A percentile compares a stretch with the other conserved stretches of the same genome.
Evolutionary conservation across 352 stramenopile species (phyloP).

Genomic region (Globisporangium sylvaticum): DNA sequence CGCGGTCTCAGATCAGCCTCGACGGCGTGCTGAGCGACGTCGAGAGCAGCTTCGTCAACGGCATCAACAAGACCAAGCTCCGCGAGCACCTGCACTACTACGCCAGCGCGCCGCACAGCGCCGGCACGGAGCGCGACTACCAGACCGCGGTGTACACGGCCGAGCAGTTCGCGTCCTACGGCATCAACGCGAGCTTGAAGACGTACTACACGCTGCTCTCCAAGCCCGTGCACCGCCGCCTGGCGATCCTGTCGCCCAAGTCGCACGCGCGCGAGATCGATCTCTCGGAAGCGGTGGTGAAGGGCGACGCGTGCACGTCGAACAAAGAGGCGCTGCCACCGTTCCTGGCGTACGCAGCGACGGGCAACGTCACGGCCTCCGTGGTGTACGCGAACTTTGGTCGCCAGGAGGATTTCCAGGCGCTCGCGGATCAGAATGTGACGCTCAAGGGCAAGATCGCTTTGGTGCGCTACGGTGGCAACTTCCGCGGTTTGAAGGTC

Average conservation of each 20-base stretch:
- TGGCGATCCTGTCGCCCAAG: conserved; percentile 42
- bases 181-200: conserved; percentile 61
- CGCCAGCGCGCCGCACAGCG: conserved; percentile 34
- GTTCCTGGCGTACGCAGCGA: conserved; percentile 81
- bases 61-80: conserved; percentile 8
- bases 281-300: conserved; percentile 53
- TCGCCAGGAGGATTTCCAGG: conserved; percentile 72
- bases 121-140: conserved; percentile 51
- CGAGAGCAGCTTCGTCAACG: conserved; percentile 2
- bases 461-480: conserved; percentile 77
- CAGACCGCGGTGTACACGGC: conserved; percentile 58
- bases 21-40: conserved; percentile 5
- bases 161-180: conserved; percentile 49
- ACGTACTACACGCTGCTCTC: conserved; percentile 72
- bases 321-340: conserved; percentile 52
- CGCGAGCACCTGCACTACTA: conserved; percentile 15
- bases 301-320: conserved; percentile 64
- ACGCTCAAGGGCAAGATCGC: conserved; percentile 79
- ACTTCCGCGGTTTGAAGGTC: conserved; percentile 78
- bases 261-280: conserved; percentile 31
- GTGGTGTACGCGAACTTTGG: conserved; percentile 90
- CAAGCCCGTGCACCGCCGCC: conserved; percentile 39
- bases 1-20: not conserved
- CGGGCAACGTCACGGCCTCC: conserved; percentile 59
- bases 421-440: conserved; percentile 59